Evolutionary conservation across 441 rosid genomes (phyloP), one percentile per base, ranked within the genome.

Genomic region (Monsonia emarginata): DNA sequence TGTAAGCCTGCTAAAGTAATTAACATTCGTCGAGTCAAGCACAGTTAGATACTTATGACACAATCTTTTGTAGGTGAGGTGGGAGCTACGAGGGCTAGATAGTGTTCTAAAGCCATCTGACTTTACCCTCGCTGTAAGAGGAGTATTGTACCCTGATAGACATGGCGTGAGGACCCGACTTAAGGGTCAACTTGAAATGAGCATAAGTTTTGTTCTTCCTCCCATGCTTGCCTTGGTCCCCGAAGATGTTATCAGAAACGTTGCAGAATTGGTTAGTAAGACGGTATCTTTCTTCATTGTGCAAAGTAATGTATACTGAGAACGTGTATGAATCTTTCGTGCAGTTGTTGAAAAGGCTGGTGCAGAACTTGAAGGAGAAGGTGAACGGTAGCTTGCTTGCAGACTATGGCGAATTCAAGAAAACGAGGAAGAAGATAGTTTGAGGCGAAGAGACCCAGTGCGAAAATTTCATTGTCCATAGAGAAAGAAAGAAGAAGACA

Each of bases 21-120:
- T 65, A 61, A 40, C 7, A 66, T 34, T 5, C 59, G n/a, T 40
- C 19, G 3, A 28, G 16, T 13, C 34, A 25, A 4, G 8, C 30
- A 5, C 38, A 0, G 8, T 30, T 30, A 30, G n/a, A n/a, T n/a
- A n/a, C 32, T 30, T 30, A 5, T 30, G 1, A 30, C 18, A 6
- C 40, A 16, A n/a, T n/a, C n/a, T 42, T 76, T 67, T 72, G 71
- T 77, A 90, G 96, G 80, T 74, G 64, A 85, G 93, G 73, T 94
- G 97, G 96, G 82, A 87, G 80, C 90, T 90, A 66, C 65, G 76
- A 74, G 96, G 96, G 67, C 93, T 93, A 62, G 82, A 84, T 63
- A 70, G 66, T 66, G 70, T 75, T 61, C 65, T 83, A 54, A 66
- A 87, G 65, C 97, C 93, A 0, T 84, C 90, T 40, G 82, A 87